A percentile compares a stretch with the other conserved stretches of the same genome.
Evolutionary conservation across 371 early-diverging fungal genomes (phyloP).

Genomic region (Amoeboaphelidium protococcarum): DNA sequence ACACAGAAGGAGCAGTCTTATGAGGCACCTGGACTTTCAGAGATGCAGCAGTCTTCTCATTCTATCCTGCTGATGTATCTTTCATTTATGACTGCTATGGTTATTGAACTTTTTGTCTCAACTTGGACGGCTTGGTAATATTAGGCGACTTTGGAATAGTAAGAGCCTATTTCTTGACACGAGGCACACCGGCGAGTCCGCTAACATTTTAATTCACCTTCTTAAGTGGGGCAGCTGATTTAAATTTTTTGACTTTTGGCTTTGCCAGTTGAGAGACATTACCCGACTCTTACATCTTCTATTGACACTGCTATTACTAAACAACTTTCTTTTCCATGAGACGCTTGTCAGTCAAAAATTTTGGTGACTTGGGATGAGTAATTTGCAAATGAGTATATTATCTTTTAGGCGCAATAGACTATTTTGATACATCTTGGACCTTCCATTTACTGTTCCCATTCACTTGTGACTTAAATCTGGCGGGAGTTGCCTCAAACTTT

Average conservation of each 20-base stretch:
- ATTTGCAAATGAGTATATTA: background rate
- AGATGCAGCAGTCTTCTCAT: too few relatives aligned
- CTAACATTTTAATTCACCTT: conserved; percentile 4
- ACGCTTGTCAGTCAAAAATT: background rate
- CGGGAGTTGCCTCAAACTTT: background rate
- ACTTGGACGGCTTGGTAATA: background rate
- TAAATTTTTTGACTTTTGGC: background rate
- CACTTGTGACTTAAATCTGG: background rate
- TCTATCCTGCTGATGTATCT: too few relatives aligned
- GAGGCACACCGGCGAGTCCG: conserved; percentile 3
- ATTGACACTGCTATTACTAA: background rate
- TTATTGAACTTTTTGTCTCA: too few relatives aligned
- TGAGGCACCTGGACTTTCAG: too few relatives aligned
- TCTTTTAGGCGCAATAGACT: too few relatives aligned
- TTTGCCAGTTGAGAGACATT: background rate
- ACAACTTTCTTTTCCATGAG: background rate
- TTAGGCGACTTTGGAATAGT: background rate
- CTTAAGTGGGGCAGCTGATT: too few relatives aligned
- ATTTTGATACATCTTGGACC: too few relatives aligned
- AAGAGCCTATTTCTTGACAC: conserved; percentile 6
- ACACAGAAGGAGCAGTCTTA: too few relatives aligned
- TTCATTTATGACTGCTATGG: too few relatives aligned
- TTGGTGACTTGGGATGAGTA: background rate
- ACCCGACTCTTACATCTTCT: background rate
- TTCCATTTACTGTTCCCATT: background rate